phyloP scores from a whole-genome alignment of 345 rosid genomes.

The Boechera retrofracta region DNA sequence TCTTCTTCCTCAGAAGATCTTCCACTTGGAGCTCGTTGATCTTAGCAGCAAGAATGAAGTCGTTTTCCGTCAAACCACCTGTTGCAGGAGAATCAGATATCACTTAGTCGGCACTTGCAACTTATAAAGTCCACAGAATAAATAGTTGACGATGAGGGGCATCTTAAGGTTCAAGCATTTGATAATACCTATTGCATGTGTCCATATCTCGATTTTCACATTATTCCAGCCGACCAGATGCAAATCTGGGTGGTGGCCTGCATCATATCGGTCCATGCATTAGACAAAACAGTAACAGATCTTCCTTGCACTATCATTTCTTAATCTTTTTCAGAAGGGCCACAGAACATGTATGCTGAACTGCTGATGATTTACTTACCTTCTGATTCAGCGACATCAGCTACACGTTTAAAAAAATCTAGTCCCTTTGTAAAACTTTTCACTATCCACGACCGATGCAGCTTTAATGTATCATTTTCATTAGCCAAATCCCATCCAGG shows the following conservation, averaged over 20 bases:
- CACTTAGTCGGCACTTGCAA: conserved; percentile 3
- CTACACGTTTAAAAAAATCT: conserved; percentile 77
- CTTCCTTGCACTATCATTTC: background rate
- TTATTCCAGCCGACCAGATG: conserved; percentile 99
- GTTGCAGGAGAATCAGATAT: conserved; percentile 34
- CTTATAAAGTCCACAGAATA: background rate
- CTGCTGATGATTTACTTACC: conserved; percentile 46
- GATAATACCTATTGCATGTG: conserved; percentile 79
- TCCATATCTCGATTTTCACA: conserved; percentile 89
- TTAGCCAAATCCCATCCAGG: conserved; percentile 78
- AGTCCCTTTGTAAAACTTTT: conserved; percentile 87
- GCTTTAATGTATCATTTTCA: conserved; percentile 73
- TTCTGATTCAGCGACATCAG: conserved; percentile 86
- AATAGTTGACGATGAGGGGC: background rate
- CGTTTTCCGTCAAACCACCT: conserved; percentile 90
- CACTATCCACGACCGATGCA: conserved; percentile 66
- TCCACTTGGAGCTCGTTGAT: conserved; percentile 68
- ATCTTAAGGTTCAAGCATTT: conserved; percentile 10
- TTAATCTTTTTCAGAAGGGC: background rate
- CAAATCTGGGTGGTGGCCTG: conserved; percentile 98
- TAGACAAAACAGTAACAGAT: conserved; percentile 5
- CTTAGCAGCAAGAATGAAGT: conserved; percentile 92
- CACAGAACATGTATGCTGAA: background rate
- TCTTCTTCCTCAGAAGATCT: conserved; percentile 63
- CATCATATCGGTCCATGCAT: conserved; percentile 35